Conservation (phyloP, 805 yeast genomes). For the Wickerhamomyces canadensis region DNA sequence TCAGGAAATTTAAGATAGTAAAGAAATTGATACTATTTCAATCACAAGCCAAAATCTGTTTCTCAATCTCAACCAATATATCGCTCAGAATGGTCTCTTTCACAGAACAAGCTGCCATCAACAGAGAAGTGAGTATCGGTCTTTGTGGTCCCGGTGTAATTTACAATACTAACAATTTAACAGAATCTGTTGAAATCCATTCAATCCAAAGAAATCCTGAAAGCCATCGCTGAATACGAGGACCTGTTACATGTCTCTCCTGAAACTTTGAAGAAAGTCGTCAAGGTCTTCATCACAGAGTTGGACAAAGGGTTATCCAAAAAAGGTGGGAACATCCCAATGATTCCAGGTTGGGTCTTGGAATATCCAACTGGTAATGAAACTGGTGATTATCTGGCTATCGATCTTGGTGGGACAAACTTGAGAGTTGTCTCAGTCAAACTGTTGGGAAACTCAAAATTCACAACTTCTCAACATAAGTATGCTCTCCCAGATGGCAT, state of each 20-base stretch:
- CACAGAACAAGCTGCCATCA: slow-evolving; percentile 6
- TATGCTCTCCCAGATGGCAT: slow-evolving; percentile 70
- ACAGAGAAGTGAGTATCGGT: slow-evolving; percentile 16
- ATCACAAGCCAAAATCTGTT: too few relatives aligned
- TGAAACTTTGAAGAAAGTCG: slow-evolving; percentile 56
- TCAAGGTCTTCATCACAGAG: slow-evolving; percentile 72
- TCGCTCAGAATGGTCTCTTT: slow-evolving; percentile 8
- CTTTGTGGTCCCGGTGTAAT: not conserved
- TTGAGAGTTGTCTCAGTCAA: slow-evolving; percentile 86
- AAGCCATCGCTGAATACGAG: slow-evolving; percentile 55
- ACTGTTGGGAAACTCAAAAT: slow-evolving; percentile 76
- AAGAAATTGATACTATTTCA: too few relatives aligned
- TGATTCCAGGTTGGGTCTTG: slow-evolving; percentile 97
- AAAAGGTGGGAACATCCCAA: slow-evolving; percentile 84
- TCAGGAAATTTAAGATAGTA: too few relatives aligned
- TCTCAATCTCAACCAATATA: too few relatives aligned
- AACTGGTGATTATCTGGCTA: slow-evolving; percentile 83
- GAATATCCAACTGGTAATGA: slow-evolving; percentile 91
- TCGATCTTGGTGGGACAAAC: slow-evolving; percentile 97
- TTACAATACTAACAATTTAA: not conserved
- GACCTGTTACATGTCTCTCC: slow-evolving; percentile 55
- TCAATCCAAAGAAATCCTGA: slow-evolving; percentile 50
- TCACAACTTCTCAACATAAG: slow-evolving; percentile 83
- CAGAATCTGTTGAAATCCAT: slow-evolving; percentile 38
- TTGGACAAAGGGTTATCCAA: slow-evolving; percentile 74